phyloP scores from a whole-genome alignment of 2,329 filamentous ascomycete genomes.

The Colletotrichum sojae region DNA sequence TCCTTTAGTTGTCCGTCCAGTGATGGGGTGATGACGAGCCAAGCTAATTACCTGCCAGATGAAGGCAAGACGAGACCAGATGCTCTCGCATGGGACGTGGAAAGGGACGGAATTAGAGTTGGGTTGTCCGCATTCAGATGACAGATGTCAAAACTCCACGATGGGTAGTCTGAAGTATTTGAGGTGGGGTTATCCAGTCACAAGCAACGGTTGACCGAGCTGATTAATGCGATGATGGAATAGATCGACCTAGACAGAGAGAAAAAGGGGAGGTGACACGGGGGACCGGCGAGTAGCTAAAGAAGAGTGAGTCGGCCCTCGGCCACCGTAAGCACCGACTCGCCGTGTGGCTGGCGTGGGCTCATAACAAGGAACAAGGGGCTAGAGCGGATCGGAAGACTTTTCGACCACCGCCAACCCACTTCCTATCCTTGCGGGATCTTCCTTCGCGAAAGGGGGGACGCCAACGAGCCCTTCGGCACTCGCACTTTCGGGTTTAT shows the following conservation, averaged over 20 bases:
- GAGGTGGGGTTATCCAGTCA: neutral
- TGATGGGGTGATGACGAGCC: too few relatives aligned
- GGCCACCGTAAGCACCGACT: slow-evolving; percentile 33
- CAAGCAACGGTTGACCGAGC: neutral
- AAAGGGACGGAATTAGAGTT: neutral
- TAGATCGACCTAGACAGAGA: neutral
- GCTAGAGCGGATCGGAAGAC: slow-evolving; percentile 17
- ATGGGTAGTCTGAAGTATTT: neutral
- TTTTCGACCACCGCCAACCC: slow-evolving; percentile 12
- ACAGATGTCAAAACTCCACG: neutral
- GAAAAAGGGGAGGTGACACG: neutral
- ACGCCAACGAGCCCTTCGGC: slow-evolving; percentile 9
- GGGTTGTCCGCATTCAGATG: slow-evolving; percentile 5
- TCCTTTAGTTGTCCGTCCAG: too few relatives aligned
- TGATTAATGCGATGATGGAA: slow-evolving; percentile 3
- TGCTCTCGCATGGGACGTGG: too few relatives aligned
- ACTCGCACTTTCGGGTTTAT: slow-evolving; percentile 11
- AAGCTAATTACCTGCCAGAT: too few relatives aligned
- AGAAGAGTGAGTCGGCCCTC: slow-evolving; percentile 11
- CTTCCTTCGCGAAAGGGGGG: slow-evolving; percentile 13
- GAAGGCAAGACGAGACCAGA: too few relatives aligned
- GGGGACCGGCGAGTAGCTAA: slow-evolving; percentile 18
- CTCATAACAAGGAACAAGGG: neutral
- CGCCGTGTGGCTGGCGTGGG: slow-evolving; percentile 4
- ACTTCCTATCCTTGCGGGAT: slow-evolving; percentile 4